Evolutionary conservation across 306 rosid species (phyloP), one percentile per base, ranked within the genome.

Genomic region (Castanea crenata): DNA sequence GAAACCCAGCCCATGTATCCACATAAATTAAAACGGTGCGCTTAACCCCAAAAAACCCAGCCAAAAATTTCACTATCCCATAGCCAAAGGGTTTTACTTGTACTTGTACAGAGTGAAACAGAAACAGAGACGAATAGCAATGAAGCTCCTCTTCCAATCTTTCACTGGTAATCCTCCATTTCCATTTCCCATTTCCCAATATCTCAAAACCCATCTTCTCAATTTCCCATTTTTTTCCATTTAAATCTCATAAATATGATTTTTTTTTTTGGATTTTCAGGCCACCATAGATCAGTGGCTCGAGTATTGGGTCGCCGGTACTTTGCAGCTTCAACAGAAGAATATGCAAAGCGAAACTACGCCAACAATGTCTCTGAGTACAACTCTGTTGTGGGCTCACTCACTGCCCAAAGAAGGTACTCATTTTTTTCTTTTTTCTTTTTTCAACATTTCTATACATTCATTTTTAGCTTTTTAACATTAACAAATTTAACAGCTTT

Each of bases 351-450:
- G 84, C 85, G 94, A 67, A 95, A 95, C 81, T 95, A 95, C 56
- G 98, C 99, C 20, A 84, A 78, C 79, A 93, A 93, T 74, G 88
- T 88, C 63, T 55, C 90, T 38, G 98, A 95, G 82, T 95, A 95
- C 87, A 93, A 90, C 87, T 90, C 94, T 20, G 98, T 93, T 13
- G 71, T 93, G 67, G 85, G 78, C 78, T 88, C 93, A 75, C 55
- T 95, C 86, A 80, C 81, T 6, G 79, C 92, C 41, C 89, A 89
- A 85, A 71, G 96, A 86, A 91, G 90, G 98, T 90, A 2, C 68
- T 65, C 14, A 55, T 23, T 74, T 51, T 56, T 35, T 14, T 34
- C 21, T 5, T 35, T 35, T 35, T 7, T 38, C 23, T 23, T 23
- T 8, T 41, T 32, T 6, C 5, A 20, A 19, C 49, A 10, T 25